Base-by-base conservation (phyloP, 345 rosid species). In the Arabis hirsuta region DNA sequence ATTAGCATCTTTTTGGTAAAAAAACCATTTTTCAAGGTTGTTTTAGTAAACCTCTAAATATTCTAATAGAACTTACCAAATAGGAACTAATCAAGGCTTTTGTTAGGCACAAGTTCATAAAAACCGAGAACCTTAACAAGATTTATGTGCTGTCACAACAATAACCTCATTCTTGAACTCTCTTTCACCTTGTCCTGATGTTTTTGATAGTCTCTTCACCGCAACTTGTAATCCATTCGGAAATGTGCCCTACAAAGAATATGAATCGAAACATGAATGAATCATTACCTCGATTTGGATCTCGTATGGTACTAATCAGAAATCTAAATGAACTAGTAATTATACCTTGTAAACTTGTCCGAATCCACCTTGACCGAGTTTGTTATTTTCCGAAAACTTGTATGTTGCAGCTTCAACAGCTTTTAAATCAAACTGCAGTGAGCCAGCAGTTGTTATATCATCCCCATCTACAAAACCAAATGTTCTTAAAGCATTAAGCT, bases 361-460 rank as follows among this genome's bases (percentile, higher is more conserved):
- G 43, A 88, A 88, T 58, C 93, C 96, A 31, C 96, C 96, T 73
- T 59, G 80, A 29, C 96, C 91, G 2, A 86, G 73, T 65, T 79
- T 82, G 70, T 86, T 85, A 4, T 67, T 47, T 5, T 20, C 52
- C 0, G 88, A 82, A 74, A 90, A 86, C 2, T 73, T 54, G 14
- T 80, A 31, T 2, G 89, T 84, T 2, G 89, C 88, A 6, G 48
- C 62, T 78, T 74, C 54, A 32, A 86, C 65, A 1, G 76, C 57
- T 4, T 10, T 62, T 0, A 83, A 64, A 59, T 81, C 83, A 24
- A 58, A 76, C 55, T 86, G 84, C 64, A 83, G 61, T 7, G 84
- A 80, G 38, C 82, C 87, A 62, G 31, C 69, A 27, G 54, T 67
- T 22, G 77, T 55, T 31, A 78, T 75, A 3, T 81, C 82, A 45